Conservation (phyloP, 208 protist species). For the Porcisia deanei region DNA sequence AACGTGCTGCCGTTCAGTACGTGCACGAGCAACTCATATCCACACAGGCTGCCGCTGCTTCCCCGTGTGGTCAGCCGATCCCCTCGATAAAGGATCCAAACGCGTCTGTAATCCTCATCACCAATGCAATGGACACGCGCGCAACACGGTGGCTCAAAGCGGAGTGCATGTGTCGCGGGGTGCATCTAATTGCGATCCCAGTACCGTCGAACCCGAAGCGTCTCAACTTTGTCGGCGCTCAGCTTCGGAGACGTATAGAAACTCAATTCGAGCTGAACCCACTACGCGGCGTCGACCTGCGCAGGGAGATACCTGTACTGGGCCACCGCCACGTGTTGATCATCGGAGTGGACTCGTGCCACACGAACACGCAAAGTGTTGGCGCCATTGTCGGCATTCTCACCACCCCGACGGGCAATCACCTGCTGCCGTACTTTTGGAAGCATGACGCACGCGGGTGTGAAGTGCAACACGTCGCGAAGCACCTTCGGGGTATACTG, state of each 20-base stretch:
- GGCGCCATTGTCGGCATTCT: slow-evolving; percentile 80
- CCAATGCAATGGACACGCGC: slow-evolving; percentile 50
- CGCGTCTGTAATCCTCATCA: slow-evolving; percentile 64
- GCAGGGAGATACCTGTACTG: slow-evolving; percentile 65
- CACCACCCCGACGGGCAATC: slow-evolving; percentile 42
- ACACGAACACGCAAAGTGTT: slow-evolving; percentile 72
- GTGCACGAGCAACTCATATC: slow-evolving; percentile 50
- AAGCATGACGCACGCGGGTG: slow-evolving; percentile 67
- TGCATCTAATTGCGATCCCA: slow-evolving; percentile 53
- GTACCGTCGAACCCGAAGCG: slow-evolving; percentile 37
- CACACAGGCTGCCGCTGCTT: background rate
- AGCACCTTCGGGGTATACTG: slow-evolving; percentile 60
- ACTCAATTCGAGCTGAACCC: slow-evolving; percentile 75
- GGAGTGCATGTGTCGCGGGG: slow-evolving; percentile 81
- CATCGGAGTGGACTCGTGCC: slow-evolving; percentile 86
- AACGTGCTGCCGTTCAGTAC: slow-evolving; percentile 60
- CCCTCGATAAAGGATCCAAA: slow-evolving; percentile 48
- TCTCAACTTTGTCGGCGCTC: slow-evolving; percentile 39
- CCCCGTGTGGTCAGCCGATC: background rate
- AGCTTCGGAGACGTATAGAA: slow-evolving; percentile 45
- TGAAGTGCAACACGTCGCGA: slow-evolving; percentile 55
- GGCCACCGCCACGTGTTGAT: slow-evolving; percentile 54
- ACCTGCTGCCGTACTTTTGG: slow-evolving; percentile 80
- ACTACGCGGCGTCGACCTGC: slow-evolving; percentile 65
- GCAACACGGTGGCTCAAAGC: slow-evolving; percentile 74